phyloP scores from a whole-genome alignment of 495 filamentous ascomycete genomes.

The Podospora sp. region DNA sequence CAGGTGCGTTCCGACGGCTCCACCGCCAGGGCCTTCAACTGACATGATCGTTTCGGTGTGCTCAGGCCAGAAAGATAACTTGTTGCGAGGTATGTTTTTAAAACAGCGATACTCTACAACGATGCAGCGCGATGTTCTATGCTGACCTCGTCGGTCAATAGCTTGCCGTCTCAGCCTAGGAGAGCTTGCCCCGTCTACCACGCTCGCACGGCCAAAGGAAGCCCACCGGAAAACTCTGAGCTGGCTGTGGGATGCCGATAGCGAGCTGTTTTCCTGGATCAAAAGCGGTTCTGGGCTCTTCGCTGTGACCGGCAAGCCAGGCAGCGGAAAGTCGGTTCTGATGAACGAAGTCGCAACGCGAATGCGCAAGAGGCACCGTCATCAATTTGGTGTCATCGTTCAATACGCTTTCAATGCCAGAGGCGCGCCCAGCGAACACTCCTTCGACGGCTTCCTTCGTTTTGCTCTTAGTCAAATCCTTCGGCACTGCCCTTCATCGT shows the following conservation, averaged over 20 bases:
- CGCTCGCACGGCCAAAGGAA: neutral
- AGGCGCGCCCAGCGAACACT: constrained; percentile 9
- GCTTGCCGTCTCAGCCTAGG: constrained; percentile 27
- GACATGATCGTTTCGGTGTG: neutral
- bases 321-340: constrained; percentile 19
- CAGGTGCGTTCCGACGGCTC: neutral
- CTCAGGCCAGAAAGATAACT: too few species aligned
- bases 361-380: constrained; percentile 7
- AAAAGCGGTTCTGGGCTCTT: constrained; percentile 8
- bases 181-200: constrained; percentile 23
- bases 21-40: neutral
- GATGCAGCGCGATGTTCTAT: neutral
- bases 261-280: constrained; percentile 16
- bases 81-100: too few species aligned
- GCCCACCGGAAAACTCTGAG: constrained; percentile 15
- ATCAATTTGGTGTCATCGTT: constrained; percentile 7
- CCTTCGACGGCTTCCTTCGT: constrained; percentile 20
- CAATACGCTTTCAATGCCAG: constrained; percentile 17
- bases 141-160: neutral
- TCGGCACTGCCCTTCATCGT: constrained; percentile 8
- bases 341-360: constrained; percentile 18
- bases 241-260: constrained; percentile 16
- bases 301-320: constrained; percentile 18
- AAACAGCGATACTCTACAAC: too few species aligned
- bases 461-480: constrained; percentile 11